A percentile compares a stretch with the other conserved stretches of the same genome.
Conservation (phyloP, 2,329 filamentous ascomycete genomes). For the Macrophomina tecta region DNA sequence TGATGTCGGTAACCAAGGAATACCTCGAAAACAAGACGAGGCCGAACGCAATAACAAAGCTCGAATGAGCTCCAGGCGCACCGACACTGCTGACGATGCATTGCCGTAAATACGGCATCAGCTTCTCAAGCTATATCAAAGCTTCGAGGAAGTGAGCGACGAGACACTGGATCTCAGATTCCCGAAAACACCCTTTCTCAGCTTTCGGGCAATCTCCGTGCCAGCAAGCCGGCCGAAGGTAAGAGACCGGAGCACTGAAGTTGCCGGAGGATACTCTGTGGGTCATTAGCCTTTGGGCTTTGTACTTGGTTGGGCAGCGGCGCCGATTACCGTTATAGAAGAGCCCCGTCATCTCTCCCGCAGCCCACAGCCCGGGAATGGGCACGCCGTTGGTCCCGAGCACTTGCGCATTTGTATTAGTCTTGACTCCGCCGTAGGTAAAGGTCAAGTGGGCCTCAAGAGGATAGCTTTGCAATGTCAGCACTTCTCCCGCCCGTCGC, state of each 20-base stretch:
- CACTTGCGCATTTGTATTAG: conserved; percentile 47
- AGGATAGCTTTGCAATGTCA: conserved; percentile 29
- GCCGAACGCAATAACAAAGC: no score
- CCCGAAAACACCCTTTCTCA: conserved; percentile 26
- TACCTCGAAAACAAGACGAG: no score
- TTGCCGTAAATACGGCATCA: no score
- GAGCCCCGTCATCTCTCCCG: conserved; percentile 43
- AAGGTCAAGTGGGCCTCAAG: conserved; percentile 34
- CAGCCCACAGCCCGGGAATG: conserved; percentile 36
- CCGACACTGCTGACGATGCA: no score
- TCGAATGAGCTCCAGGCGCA: no score
- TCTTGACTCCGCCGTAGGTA: conserved; percentile 50
- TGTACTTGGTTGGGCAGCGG: not conserved
- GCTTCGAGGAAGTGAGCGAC: conserved; percentile 2
- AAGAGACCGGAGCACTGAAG: conserved; percentile 40
- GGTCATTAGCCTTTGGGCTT: not conserved
- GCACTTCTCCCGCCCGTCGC: not conserved
- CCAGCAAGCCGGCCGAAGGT: conserved; percentile 43
- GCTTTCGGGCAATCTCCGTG: conserved; percentile 37
- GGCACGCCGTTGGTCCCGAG: conserved; percentile 48
- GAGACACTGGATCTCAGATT: conserved; percentile 1
- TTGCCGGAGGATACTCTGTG: conserved; percentile 42
- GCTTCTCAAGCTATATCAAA: not conserved
- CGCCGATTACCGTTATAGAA: conserved; percentile 39
- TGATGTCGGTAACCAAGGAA: no score